Evolutionary conservation across 306 rosid species (phyloP).

Genomic region (Lathyrus tuberosus): DNA sequence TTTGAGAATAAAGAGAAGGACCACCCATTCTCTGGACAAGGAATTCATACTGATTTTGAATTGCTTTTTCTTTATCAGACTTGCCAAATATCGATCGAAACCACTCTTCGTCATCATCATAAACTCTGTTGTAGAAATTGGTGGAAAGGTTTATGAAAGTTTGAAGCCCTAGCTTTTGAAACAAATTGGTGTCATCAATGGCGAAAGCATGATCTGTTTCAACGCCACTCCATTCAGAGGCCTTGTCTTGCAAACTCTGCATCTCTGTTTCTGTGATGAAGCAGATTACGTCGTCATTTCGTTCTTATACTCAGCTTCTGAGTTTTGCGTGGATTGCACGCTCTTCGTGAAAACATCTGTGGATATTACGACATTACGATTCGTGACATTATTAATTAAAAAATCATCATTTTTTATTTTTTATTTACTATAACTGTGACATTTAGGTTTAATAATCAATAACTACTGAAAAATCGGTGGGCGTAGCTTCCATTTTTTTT

Average conservation of each 20-base stretch:
- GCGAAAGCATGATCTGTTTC: slow-evolving; percentile 61
- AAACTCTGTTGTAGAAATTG: slow-evolving; percentile 88
- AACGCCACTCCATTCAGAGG: slow-evolving; percentile 85
- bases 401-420: not conserved
- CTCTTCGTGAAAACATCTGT: not conserved
- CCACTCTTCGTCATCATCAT: slow-evolving; percentile 84
- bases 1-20: slow-evolving; percentile 76
- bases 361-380: no score
- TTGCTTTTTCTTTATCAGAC: slow-evolving; percentile 71
- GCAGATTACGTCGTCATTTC: not conserved
- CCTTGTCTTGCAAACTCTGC: slow-evolving; percentile 78
- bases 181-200: slow-evolving; percentile 69
- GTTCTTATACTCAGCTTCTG: not conserved
- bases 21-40: slow-evolving; percentile 91
- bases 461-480: not conserved
- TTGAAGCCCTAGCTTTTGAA: slow-evolving; percentile 70
- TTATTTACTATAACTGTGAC: not conserved
- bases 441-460: not conserved
- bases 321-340: slow-evolving; percentile 18
- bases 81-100: slow-evolving; percentile 70
- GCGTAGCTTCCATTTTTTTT: not conserved
- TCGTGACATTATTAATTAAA: not conserved
- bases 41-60: slow-evolving; percentile 86
- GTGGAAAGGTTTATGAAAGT: slow-evolving; percentile 75
- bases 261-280: slow-evolving; percentile 3